A percentile compares a stretch with the other conserved stretches of the same genome.
Evolutionary conservation across 495 filamentous ascomycete genomes (phyloP).

Genomic region (Filosporella fistucella): DNA sequence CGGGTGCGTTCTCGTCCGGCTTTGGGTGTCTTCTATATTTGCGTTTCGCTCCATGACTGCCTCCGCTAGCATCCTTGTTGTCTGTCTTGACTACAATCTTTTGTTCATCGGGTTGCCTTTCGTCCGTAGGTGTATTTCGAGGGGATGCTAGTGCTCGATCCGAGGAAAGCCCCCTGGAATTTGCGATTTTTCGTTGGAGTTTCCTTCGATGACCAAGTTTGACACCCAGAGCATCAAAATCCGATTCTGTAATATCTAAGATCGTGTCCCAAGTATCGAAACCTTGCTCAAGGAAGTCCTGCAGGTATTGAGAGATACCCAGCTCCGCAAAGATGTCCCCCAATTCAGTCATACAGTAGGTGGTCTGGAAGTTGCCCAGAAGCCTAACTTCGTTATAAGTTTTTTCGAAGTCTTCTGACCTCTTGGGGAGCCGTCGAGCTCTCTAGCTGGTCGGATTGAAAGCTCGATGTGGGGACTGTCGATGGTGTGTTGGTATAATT

Average conservation of each 20-base stretch:
- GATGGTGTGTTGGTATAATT: too few relatives aligned
- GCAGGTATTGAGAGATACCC: constrained; percentile 68
- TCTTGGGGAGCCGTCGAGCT: too few relatives aligned
- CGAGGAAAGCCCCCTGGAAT: constrained; percentile 52
- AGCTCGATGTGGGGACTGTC: too few relatives aligned
- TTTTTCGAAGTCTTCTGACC: constrained; percentile 19
- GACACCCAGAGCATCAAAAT: constrained; percentile 65
- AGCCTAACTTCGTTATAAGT: too few relatives aligned
- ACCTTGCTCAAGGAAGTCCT: constrained; percentile 64
- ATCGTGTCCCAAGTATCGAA: constrained; percentile 81
- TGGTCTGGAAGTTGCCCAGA: constrained; percentile 5
- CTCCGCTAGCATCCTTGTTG: constrained; percentile 25
- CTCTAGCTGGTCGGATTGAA: too few relatives aligned
- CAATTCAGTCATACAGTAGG: constrained; percentile 51
- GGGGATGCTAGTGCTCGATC: constrained; percentile 36
- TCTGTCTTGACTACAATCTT: constrained; percentile 30
- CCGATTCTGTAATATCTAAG: constrained; percentile 74
- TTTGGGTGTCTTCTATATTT: constrained; percentile 80
- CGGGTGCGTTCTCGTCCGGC: constrained; percentile 73
- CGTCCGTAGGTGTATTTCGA: constrained; percentile 21
- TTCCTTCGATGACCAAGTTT: constrained; percentile 71
- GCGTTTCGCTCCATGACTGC: constrained; percentile 48
- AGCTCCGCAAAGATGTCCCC: constrained; percentile 59
- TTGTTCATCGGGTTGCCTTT: constrained; percentile 17
- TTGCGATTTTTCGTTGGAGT: constrained; percentile 49